phyloP scores from a whole-genome alignment of 1,139 yeast genomes.

The Diutina scorzettiae region DNA sequence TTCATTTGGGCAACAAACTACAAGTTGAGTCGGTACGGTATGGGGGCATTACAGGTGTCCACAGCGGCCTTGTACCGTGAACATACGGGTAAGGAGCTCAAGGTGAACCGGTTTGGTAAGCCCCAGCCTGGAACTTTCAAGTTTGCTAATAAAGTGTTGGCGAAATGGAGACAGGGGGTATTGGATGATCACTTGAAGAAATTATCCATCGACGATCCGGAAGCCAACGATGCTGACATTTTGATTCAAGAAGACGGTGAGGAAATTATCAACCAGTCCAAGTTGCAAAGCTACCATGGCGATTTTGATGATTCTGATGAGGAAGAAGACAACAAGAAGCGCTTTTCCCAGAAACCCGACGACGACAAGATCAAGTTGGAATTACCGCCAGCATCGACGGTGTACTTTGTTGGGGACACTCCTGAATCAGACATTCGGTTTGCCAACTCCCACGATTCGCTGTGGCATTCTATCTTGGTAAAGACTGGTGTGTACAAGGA shows the following conservation, averaged over 20 bases:
- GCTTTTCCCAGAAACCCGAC: conserved; percentile 19
- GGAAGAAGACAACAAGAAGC: conserved; percentile 14
- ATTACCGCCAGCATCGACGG: conserved; percentile 75
- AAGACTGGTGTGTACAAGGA: conserved; percentile 81
- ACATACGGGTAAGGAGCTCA: conserved; percentile 67
- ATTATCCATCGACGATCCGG: conserved; percentile 32
- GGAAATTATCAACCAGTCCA: conserved; percentile 34
- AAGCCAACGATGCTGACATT: conserved; percentile 35
- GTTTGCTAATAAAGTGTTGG: conserved; percentile 65
- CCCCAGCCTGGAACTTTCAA: conserved; percentile 78
- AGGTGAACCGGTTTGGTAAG: conserved; percentile 71
- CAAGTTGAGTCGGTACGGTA: conserved; percentile 68
- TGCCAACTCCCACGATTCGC: conserved; percentile 74
- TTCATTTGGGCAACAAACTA: conserved; percentile 85
- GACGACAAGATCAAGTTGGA: conserved; percentile 35
- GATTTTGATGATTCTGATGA: conserved; percentile 23
- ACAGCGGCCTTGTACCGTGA: conserved; percentile 73
- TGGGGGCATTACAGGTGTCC: conserved; percentile 83
- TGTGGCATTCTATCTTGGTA: conserved; percentile 77
- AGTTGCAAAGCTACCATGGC: conserved; percentile 25
- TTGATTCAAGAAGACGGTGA: conserved; percentile 37
- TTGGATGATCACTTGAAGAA: conserved; percentile 61
- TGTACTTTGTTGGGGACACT: conserved; percentile 86
- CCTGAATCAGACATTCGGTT: conserved; percentile 83
- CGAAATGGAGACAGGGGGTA: conserved; percentile 68